phyloP scores from a whole-genome alignment of 306 rosid genomes.

The Vigna hirtella region DNA sequence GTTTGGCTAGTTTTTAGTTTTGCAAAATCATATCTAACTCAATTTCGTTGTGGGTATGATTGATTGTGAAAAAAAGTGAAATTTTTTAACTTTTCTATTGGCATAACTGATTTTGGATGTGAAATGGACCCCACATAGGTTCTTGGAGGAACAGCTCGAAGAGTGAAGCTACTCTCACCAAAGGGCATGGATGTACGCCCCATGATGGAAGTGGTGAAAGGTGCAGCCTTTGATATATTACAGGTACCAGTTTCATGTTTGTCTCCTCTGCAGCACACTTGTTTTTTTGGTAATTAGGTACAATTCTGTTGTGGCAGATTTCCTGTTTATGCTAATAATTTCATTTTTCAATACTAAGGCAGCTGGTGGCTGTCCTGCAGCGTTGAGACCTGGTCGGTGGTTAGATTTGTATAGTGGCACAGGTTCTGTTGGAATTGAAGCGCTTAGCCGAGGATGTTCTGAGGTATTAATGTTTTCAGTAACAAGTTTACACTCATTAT shows the following conservation, averaged over 20 bases:
- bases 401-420: constrained; percentile 98
- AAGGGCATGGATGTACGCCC: constrained; percentile 99
- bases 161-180: constrained; percentile 87
- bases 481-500: constrained; percentile 28
- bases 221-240: constrained; percentile 91
- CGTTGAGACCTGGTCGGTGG: constrained; percentile 95
- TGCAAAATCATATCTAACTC: not conserved
- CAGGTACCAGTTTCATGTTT: constrained; percentile 61
- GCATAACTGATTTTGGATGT: constrained; percentile 16
- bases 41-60: not conserved
- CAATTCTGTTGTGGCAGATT: not conserved
- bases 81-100: not conserved
- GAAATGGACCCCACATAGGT: constrained; percentile 54
- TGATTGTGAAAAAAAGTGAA: not conserved
- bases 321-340: constrained; percentile 36
- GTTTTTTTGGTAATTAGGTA: constrained; percentile 22
- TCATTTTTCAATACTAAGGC: constrained; percentile 60
- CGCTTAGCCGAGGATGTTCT: constrained; percentile 91
- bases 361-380: constrained; percentile 93
- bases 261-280: not conserved
- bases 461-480: constrained; percentile 66
- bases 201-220: constrained; percentile 99
- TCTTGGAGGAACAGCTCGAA: constrained; percentile 90
- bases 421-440: constrained; percentile 99
- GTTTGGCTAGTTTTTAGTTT: not conserved